Conservation (phyloP, 495 filamentous ascomycete species). For the Penicillium psychrofluorescens region DNA sequence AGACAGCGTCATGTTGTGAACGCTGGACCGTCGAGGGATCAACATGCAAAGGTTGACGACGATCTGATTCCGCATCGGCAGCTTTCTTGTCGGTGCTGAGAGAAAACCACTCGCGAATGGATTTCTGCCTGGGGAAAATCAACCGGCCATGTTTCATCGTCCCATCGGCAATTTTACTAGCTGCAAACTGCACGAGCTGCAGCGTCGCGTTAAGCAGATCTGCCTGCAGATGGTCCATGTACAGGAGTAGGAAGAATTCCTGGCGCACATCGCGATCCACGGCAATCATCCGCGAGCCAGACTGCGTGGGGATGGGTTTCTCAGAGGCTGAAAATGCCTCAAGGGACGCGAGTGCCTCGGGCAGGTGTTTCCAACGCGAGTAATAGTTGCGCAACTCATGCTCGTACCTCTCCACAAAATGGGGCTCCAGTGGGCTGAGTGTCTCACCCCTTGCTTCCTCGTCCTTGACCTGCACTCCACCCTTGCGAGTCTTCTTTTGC, state of each 20-base stretch:
- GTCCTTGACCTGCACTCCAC: constrained; percentile 6
- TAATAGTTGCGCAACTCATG: constrained; percentile 10
- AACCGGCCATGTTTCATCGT: constrained; percentile 52
- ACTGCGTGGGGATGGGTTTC: constrained; percentile 4
- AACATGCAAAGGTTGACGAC: constrained; percentile 14
- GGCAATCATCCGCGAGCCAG: constrained; percentile 1
- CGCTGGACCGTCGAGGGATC: constrained; percentile 9
- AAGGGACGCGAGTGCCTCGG: constrained; percentile 18
- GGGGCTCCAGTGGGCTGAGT: constrained; percentile 6
- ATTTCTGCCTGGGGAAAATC: constrained; percentile 49
- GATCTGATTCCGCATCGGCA: not conserved
- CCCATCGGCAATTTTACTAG: constrained; percentile 43
- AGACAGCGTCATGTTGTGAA: not conserved
- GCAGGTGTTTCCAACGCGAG: constrained; percentile 14
- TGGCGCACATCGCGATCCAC: constrained; percentile 19
- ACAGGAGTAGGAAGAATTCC: constrained; percentile 28
- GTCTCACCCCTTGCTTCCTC: constrained; percentile 21
- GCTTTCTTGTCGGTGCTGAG: constrained; percentile 9
- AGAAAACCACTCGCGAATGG: constrained; percentile 39
- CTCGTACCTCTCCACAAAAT: constrained; percentile 16
- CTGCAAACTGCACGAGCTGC: constrained; percentile 57
- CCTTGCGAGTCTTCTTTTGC: constrained; percentile 4
- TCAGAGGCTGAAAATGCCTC: constrained; percentile 21
- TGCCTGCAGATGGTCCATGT: constrained; percentile 29
- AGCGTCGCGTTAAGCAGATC: constrained; percentile 21